Base-by-base conservation (phyloP, 495 filamentous ascomycete genomes). In the Xylaria acuta region DNA sequence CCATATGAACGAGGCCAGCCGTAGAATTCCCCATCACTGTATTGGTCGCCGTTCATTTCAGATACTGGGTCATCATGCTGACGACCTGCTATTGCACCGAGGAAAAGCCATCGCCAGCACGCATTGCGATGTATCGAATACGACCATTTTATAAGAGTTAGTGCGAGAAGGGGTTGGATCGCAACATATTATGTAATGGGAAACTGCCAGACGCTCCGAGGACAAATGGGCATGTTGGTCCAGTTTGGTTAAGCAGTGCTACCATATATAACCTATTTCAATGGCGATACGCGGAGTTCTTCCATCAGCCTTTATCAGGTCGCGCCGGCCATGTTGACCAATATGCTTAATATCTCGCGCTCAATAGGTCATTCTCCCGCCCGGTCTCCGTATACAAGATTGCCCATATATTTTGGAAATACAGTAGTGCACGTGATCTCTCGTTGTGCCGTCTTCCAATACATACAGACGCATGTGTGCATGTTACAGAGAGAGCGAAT, bases 1-100 rank as follows among this genome's bases (percentile, higher is more conserved):
- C 20, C 20, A 41, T 34, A 20, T 25, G 9, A n/a, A 40, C 36
- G 25, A 36, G 18, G 9, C 58, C 20, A 25, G 11, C 34, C 34
- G 41, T 18, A 38, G 1, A n/a, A 4, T 60, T 40, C 11, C n/a
- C 7, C n/a, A 41, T 41, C n/a, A 16, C 22, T 20, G 38, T 25
- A 38, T 25, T 63, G 34, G 38, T 63, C 36, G 60, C 60, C 36
- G 60, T 63, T 41, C 60, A 63, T 63, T 38, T 63, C 12, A 43
- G 18, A 41, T 16, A 27, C n/a, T 63, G 60, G 22, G 60, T 27
- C 60, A 5, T 43, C 5, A 40, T 38, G 36, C 36, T 3, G 4
- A 14, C 22, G 38, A 40, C 3, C 38, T 36, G 9, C 5, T 27
- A 63, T 43, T 41, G 34, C 38, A 40, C 59, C 36, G 11, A 27